Evolutionary conservation across 2,329 filamentous ascomycete species (phyloP).

Genomic region (Hirsutella minnesotensis): DNA sequence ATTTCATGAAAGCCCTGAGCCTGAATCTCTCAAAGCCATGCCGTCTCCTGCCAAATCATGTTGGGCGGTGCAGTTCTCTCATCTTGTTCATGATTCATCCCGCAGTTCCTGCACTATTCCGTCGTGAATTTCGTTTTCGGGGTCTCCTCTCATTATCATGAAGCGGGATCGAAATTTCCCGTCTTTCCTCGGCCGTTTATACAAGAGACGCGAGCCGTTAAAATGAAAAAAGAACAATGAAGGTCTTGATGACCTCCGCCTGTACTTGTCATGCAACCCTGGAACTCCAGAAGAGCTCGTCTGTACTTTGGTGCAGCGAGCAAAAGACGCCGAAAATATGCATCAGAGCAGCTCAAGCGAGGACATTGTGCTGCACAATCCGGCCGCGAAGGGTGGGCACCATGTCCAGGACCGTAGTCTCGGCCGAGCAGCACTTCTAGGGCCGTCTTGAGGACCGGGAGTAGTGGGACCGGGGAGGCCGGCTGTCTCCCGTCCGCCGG

Average conservation of each 20-base stretch:
- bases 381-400: neutral
- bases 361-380: neutral
- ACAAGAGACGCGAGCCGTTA: neutral
- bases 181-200: neutral
- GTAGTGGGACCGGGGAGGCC: slow-evolving; percentile 19
- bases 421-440: slow-evolving; percentile 5
- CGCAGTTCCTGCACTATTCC: neutral
- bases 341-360: neutral
- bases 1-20: neutral
- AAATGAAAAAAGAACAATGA: neutral
- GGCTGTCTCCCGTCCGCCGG: slow-evolving; percentile 19
- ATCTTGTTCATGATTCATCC: neutral
- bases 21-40: neutral
- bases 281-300: neutral
- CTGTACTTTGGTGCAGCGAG: slow-evolving; percentile 1
- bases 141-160: neutral
- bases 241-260: neutral
- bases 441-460: slow-evolving; percentile 13
- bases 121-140: neutral
- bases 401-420: slow-evolving; percentile 6
- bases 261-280: neutral
- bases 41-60: neutral
- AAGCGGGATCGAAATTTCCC: neutral
- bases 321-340: neutral
- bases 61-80: neutral